Base-by-base conservation (phyloP, 192 early-diverging fungal species). In the Polychytrium aggregatum region DNA sequence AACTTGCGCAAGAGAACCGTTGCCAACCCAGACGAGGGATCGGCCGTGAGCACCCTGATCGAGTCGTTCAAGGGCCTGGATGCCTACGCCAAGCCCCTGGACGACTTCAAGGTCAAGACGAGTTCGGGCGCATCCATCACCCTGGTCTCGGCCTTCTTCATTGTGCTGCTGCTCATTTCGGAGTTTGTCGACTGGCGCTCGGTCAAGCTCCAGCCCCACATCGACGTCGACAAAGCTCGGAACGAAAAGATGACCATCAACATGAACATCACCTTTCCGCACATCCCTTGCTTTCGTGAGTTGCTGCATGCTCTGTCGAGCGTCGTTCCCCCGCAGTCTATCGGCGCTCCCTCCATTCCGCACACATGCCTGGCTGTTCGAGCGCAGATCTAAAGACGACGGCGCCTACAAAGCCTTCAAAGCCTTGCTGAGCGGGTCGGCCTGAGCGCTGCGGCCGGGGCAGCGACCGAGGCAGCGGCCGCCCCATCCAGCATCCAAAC, bases 11-110 rank as follows among this genome's bases (percentile, higher is more conserved):
- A n/a, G n/a, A n/a, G n/a, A n/a, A n/a, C n/a, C n/a, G n/a, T n/a
- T n/a, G n/a, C n/a, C n/a, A n/a, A n/a, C n/a, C n/a, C n/a, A n/a
- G n/a, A n/a, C n/a, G n/a, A n/a, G n/a, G n/a, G n/a, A n/a, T n/a
- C n/a, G n/a, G n/a, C n/a, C n/a, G n/a, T n/a, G n/a, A n/a, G n/a
- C n/a, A n/a, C n/a, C n/a, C n/a, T n/a, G n/a, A n/a, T n/a, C n/a
- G n/a, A n/a, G n/a, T n/a, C n/a, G n/a, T n/a, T n/a, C n/a, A n/a
- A n/a, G n/a, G n/a, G n/a, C n/a, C n/a, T n/a, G n/a, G 72, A 75
- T 37, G 65, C 68, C 25, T 98, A 97, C 53, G 92, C 92, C 11
- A 98, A 98, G 57, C 91, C 92, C 1, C 70, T 94, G 18, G 95
- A 98, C 48, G 90, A 98, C 68, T 93, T 97, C 70, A 74, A 79